phyloP scores from a whole-genome alignment of 2,329 filamentous ascomycete species.

The Stachybotrys elegans region DNA sequence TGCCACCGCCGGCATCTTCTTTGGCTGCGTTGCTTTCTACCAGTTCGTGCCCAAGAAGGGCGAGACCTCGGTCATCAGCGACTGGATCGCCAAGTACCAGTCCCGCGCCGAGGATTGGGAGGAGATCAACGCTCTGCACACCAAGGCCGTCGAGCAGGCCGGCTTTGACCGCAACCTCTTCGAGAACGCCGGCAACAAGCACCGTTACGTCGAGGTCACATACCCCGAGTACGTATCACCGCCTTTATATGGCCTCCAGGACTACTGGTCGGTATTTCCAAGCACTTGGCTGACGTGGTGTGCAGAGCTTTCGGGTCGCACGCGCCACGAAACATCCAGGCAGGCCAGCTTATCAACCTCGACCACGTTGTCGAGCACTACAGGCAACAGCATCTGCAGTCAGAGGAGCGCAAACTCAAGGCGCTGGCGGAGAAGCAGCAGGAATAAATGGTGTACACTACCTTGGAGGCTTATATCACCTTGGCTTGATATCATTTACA shows the following conservation, averaged over 20 bases:
- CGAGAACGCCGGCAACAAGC: slow-evolving; percentile 36
- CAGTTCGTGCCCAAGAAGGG: slow-evolving; percentile 45
- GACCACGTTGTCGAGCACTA: slow-evolving; percentile 55
- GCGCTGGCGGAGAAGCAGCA: slow-evolving; percentile 39
- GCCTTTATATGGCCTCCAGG: background rate
- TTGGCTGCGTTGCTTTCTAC: slow-evolving; percentile 41
- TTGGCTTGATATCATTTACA: slow-evolving; percentile 6
- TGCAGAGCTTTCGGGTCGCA: slow-evolving; percentile 45
- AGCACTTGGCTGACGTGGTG: slow-evolving; percentile 13
- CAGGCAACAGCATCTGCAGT: slow-evolving; percentile 46
- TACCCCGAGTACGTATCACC: slow-evolving; percentile 51
- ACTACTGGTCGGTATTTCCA: background rate
- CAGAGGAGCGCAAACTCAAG: slow-evolving; percentile 50
- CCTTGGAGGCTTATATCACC: too few relatives aligned
- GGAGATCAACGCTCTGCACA: slow-evolving; percentile 47
- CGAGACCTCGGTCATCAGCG: slow-evolving; percentile 40
- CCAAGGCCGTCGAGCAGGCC: slow-evolving; percentile 48
- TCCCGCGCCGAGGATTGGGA: slow-evolving; percentile 46
- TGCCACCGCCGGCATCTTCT: slow-evolving; percentile 38
- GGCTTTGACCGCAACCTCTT: slow-evolving; percentile 54
- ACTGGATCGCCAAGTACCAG: slow-evolving; percentile 40
- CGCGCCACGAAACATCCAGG: slow-evolving; percentile 47
- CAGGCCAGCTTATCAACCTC: slow-evolving; percentile 49
- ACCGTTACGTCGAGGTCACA: slow-evolving; percentile 45
- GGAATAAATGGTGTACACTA: slow-evolving; percentile 22